Base-by-base conservation (phyloP, 257 asterid species). In the Vinca minor region DNA sequence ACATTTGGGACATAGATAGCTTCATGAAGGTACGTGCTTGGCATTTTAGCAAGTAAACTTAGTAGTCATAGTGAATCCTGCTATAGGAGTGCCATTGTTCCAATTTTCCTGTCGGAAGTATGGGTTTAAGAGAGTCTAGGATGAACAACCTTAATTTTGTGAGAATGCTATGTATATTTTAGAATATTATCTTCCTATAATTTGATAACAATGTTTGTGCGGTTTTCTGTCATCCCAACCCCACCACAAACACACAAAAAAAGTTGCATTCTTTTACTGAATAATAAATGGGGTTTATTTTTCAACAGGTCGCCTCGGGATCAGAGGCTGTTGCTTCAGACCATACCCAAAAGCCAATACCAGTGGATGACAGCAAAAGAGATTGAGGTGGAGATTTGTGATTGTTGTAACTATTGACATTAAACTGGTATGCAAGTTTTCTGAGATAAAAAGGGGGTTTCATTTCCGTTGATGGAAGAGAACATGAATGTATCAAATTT, bases 221-320 rank as follows among this genome's bases (percentile, higher is more conserved):
- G 21, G 20, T 38, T 39, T 21, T 4, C 6, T 44, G 5, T 42
- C 23, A 17, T n/a, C 31, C 12, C 32, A 13, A n/a, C n/a, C n/a
- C n/a, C n/a, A n/a, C n/a, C n/a, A n/a, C n/a, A n/a, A n/a, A n/a
- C n/a, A n/a, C n/a, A n/a, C n/a, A n/a, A n/a, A n/a, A n/a, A n/a
- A n/a, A n/a, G 11, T 15, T 49, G 44, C 35, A 39, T 32, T 59
- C 47, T 42, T 42, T 9, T 31, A 41, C 13, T 45, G 10, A 47
- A 15, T 12, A 57, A 25, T 12, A 38, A 7, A 18, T 14, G 21
- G 15, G 29, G 11, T 20, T 63, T 76, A 42, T 56, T 64, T 59
- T 17, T 4, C 35, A 62, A 65, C 78, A 85, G 93, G 88, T 78
- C 66, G n/a, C 79, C 4, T 73, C 79, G 58, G 83, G 73, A 59